Base-by-base conservation (phyloP, 2,329 filamentous ascomycete species). In the Ascochyta pisi region DNA sequence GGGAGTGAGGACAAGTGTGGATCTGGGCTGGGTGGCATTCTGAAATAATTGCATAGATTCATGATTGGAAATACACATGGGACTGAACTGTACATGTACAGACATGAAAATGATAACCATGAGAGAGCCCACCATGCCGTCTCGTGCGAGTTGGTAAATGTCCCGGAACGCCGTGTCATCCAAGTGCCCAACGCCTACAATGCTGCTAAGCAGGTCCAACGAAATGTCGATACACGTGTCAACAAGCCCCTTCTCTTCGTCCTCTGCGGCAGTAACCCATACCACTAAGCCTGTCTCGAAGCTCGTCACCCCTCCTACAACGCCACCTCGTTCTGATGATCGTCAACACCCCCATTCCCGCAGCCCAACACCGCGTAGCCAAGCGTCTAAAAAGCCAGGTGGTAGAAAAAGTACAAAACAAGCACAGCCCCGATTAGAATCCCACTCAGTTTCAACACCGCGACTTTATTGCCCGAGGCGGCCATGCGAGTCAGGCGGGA, bases 401-500 rank as follows among this genome's bases (percentile, higher is more conserved):
- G 35, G 9, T 44, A 44, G 26, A 56, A 15, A 26, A 56, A 56
- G 26, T 41, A 56, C 35, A 96, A 71, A 53, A 92, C 76, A 49
- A 98, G 67, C 42, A 96, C 87, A 8, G 80, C 77, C 6, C 79
- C 92, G 39, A 94, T 83, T 23, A 96, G 83, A 35, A 97, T 96
- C 23, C 86, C 94, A 0, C 92, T 87, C 44, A 99, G 81, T 77
- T 97, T 97, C 58, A 99, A 77, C 35, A 98, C 89, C 15, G 95
- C 94, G 37, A 96, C 85, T 68, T 92, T 94, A 78, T 97, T 96
- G 46, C 95, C 95, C 50, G 88, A 87, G 47, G 89, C 88, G 41
- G 95, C 95, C 92, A 98, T 98, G 59, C 92, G 87, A 22, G 89
- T 91, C 42, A 99, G 79, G 12, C 95, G 86, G 44, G 84, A 83